Percentiles rank a stretch among this genome's conserved stretches.
Conservation (phyloP, 805 yeast species). For the Schwanniomyces sp. region DNA sequence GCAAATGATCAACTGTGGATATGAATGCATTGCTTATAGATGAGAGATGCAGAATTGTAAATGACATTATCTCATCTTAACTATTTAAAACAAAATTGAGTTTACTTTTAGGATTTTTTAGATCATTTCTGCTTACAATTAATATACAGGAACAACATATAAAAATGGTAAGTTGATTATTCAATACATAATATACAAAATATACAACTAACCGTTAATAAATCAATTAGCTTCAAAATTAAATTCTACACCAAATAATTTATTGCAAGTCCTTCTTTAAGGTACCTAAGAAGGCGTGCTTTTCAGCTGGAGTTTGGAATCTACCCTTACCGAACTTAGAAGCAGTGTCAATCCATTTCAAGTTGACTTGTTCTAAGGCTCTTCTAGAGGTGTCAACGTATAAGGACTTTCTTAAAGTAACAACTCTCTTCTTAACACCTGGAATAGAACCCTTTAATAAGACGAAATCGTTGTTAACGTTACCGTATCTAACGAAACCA, state of each 20-base stretch:
- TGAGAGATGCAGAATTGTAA: conserved; percentile 21
- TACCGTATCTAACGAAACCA: conserved; percentile 99
- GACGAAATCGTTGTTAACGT: conserved; percentile 95
- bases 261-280: conserved; percentile 90
- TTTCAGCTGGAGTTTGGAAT: conserved; percentile 99
- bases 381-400: conserved; percentile 97
- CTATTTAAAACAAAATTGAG: not conserved
- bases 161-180: not conserved
- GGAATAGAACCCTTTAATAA: conserved; percentile 98
- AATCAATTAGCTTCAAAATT: not conserved
- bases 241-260: conserved; percentile 1
- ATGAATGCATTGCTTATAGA: conserved; percentile 38
- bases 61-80: conserved; percentile 4
- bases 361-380: conserved; percentile 93
- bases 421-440: conserved; percentile 99
- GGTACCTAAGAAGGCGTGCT: conserved; percentile 99
- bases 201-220: not conserved
- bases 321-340: conserved; percentile 99
- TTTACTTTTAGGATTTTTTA: no score
- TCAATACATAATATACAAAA: not conserved
- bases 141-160: not conserved
- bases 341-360: conserved; percentile 99
- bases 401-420: conserved; percentile 97
- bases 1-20: conserved; percentile 43
- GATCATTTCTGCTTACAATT: not conserved